phyloP scores from a whole-genome alignment of 179 eudicot genomes.

The Drosera spatulata region DNA sequence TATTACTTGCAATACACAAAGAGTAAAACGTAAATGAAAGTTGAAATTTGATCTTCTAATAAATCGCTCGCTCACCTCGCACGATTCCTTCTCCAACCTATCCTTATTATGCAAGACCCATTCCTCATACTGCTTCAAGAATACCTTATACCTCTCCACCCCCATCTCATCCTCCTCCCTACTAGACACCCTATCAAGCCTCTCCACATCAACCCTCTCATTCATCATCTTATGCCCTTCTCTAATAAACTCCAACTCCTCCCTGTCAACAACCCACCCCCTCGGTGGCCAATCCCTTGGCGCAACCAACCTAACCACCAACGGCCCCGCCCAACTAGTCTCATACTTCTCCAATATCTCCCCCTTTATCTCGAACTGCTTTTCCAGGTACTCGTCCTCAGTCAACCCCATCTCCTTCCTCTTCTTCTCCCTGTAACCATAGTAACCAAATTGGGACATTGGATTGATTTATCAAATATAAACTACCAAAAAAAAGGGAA shows the following conservation, averaged over 20 bases:
- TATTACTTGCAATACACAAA: too few species aligned
- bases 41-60: too few species aligned
- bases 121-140: slow-evolving; percentile 72
- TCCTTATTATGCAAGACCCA: slow-evolving; percentile 88
- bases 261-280: slow-evolving; percentile 82
- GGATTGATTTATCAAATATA: too few species aligned
- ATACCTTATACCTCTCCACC: slow-evolving; percentile 84
- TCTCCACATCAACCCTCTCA: slow-evolving; percentile 43
- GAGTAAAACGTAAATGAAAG: too few species aligned
- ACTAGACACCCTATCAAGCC: slow-evolving; percentile 25
- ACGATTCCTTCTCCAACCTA: slow-evolving; percentile 78
- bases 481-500: too few species aligned
- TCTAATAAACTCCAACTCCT: slow-evolving; percentile 79
- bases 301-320: slow-evolving; percentile 70
- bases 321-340: slow-evolving; percentile 70
- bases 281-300: slow-evolving; percentile 97
- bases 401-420: slow-evolving; percentile 62
- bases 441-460: neutral
- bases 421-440: slow-evolving; percentile 33
- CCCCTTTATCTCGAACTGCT: slow-evolving; percentile 76
- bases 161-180: slow-evolving; percentile 42
- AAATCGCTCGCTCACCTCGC: slow-evolving; percentile 29
- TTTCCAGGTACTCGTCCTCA: slow-evolving; percentile 69
- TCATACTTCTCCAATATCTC: slow-evolving; percentile 59
- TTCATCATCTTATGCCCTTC: slow-evolving; percentile 67